These are phyloP conservation scores for Camelina sativa DNA, from an alignment of 345 rosid genomes.

Conservation along the genomic window DNA sequence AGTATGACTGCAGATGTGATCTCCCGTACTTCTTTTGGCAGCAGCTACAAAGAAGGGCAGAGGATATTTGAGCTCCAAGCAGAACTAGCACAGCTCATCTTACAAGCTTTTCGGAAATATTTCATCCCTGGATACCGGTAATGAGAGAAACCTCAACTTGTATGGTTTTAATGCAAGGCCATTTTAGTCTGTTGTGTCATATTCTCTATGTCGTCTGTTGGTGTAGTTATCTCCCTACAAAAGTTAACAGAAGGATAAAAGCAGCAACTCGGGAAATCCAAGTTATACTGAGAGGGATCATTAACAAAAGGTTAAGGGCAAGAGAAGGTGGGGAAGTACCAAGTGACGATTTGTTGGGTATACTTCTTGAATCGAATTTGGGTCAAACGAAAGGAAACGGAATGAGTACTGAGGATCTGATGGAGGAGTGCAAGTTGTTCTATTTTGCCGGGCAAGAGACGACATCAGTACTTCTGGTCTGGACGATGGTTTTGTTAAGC, in stretches of 20 bases:
- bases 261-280: conserved; percentile 24
- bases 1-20: conserved; percentile 51
- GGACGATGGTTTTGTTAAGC: conserved; percentile 62
- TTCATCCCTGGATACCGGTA: conserved; percentile 53
- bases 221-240: conserved; percentile 50
- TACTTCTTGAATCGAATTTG: conserved; percentile 50
- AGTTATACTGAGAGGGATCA: conserved; percentile 35
- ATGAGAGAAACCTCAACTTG: no score
- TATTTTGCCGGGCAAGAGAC: conserved; percentile 74
- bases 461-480: conserved; percentile 54
- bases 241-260: conserved; percentile 41
- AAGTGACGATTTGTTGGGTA: conserved; percentile 46
- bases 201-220: not conserved
- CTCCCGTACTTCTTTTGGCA: conserved; percentile 65
- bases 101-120: conserved; percentile 31
- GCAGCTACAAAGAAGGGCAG: conserved; percentile 73
- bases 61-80: conserved; percentile 57
- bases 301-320: conserved; percentile 43
- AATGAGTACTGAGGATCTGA: conserved; percentile 53
- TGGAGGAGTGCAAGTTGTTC: conserved; percentile 73
- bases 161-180: no score
- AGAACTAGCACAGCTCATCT: conserved; percentile 46
- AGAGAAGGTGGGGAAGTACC: conserved; percentile 40
- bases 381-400: conserved; percentile 32
- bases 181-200: not conserved